Evolutionary conservation across 129 eudicot genomes (phyloP).

Genomic region (Oenanthe sinensis): DNA sequence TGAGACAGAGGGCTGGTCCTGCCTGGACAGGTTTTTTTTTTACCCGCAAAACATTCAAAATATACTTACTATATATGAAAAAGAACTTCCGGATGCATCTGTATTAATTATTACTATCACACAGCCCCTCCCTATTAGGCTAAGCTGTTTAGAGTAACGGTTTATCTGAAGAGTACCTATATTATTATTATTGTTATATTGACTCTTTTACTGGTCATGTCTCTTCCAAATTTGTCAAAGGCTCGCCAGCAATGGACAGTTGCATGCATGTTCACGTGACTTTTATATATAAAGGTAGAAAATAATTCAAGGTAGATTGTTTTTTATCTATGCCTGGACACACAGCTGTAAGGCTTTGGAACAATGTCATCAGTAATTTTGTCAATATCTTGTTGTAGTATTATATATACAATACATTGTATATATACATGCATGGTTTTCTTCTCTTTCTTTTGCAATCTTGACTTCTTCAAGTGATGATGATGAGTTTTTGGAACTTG

Average conservation of each 20-base stretch:
- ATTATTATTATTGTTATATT: background rate
- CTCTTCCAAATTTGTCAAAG: conserved; percentile 1
- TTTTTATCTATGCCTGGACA: background rate
- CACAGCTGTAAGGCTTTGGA: background rate
- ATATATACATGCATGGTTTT: background rate
- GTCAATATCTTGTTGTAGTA: background rate
- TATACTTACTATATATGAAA: background rate
- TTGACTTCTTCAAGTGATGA: background rate
- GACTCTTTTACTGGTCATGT: background rate
- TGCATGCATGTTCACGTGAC: conserved; percentile 5
- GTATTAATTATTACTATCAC: background rate
- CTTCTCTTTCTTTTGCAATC: background rate
- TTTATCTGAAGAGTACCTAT: background rate
- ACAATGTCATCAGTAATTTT: conserved; percentile 2
- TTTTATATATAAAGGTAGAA: background rate
- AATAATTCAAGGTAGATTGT: background rate
- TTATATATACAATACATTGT: background rate
- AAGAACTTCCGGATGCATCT: background rate
- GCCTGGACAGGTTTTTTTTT: background rate
- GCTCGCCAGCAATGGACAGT: background rate
- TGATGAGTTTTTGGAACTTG: background rate
- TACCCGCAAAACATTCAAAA: background rate
- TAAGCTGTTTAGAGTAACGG: background rate
- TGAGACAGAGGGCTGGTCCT: background rate
- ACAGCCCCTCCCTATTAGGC: background rate